Evolutionary conservation across 352 stramenopile genomes (phyloP).

Genomic region (Globisporangium perplexum): DNA sequence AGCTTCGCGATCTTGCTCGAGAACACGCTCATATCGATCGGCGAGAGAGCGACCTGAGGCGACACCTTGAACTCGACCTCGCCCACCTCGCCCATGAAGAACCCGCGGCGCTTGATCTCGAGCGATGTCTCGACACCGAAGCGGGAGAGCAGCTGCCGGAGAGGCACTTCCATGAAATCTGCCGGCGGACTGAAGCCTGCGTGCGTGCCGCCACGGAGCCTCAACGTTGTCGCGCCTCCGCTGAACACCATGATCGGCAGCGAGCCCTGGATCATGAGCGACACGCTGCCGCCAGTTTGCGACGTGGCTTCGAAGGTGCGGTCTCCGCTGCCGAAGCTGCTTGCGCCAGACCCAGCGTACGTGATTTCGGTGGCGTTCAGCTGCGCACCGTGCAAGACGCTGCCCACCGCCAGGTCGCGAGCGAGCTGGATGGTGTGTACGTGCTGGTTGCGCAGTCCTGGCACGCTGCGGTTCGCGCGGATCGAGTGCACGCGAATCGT

Average conservation of each 20-base stretch:
- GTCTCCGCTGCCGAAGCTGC: neutral
- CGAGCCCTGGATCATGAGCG: slow-evolving; percentile 62
- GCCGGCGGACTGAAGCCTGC: slow-evolving; percentile 53
- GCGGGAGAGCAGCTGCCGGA: slow-evolving; percentile 28
- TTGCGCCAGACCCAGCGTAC: slow-evolving; percentile 20
- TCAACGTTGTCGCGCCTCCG: slow-evolving; percentile 17
- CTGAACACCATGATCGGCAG: slow-evolving; percentile 44
- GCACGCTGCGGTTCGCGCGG: slow-evolving; percentile 56
- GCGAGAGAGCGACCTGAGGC: slow-evolving; percentile 3
- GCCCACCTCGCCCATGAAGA: slow-evolving; percentile 39
- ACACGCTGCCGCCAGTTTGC: slow-evolving; percentile 46
- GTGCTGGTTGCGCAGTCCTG: slow-evolving; percentile 80
- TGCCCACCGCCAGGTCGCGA: slow-evolving; percentile 22
- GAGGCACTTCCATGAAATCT: slow-evolving; percentile 52
- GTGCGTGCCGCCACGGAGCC: slow-evolving; percentile 49
- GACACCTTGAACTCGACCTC: slow-evolving; percentile 28
- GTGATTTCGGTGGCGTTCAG: slow-evolving; percentile 45
- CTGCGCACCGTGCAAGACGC: slow-evolving; percentile 24
- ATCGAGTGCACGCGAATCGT: slow-evolving; percentile 75
- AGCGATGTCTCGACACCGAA: slow-evolving; percentile 37
- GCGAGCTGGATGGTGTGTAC: slow-evolving; percentile 69
- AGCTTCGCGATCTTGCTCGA: slow-evolving; percentile 26
- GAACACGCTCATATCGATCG: slow-evolving; percentile 34
- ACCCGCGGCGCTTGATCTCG: slow-evolving; percentile 36
- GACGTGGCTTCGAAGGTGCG: slow-evolving; percentile 28